Conservation (phyloP, 345 rosid species). For the Litchi chinensis region DNA sequence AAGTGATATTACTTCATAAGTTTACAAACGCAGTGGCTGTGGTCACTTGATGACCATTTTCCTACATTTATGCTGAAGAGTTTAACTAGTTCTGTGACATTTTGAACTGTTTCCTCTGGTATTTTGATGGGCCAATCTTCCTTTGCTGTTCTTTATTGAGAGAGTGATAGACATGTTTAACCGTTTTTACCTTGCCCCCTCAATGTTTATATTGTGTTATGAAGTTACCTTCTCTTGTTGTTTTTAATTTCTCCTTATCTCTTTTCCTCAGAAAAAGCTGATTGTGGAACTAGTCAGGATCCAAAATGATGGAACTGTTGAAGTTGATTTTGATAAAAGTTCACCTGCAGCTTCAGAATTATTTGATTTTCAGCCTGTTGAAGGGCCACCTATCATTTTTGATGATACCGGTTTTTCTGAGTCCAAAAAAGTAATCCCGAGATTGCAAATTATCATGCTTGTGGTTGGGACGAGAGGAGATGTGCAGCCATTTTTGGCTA, state of each 20-base stretch:
- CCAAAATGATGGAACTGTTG: slow-evolving; percentile 95
- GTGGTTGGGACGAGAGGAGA: slow-evolving; percentile 99
- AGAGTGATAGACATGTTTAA: slow-evolving; percentile 5
- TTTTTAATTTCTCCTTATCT: slow-evolving; percentile 15
- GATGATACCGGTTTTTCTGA: slow-evolving; percentile 42
- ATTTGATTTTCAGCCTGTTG: slow-evolving; percentile 64
- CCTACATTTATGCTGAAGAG: background rate
- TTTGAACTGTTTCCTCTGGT: slow-evolving; percentile 2
- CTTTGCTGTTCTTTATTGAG: background rate
- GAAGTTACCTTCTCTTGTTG: slow-evolving; percentile 5
- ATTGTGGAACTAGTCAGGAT: slow-evolving; percentile 82
- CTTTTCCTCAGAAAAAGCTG: slow-evolving; percentile 65
- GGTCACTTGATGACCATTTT: background rate
- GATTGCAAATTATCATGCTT: slow-evolving; percentile 77
- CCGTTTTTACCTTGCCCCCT: background rate
- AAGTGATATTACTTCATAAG: background rate
- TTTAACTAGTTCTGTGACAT: slow-evolving; percentile 1
- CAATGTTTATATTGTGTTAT: background rate
- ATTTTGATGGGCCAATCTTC: slow-evolving; percentile 16
- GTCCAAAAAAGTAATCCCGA: slow-evolving; percentile 64
- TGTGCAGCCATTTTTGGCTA: slow-evolving; percentile 94
- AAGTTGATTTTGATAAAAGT: slow-evolving; percentile 73
- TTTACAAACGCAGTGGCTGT: background rate
- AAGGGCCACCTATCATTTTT: slow-evolving; percentile 44
- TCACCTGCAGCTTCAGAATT: slow-evolving; percentile 77